Evolutionary conservation across 345 rosid species (phyloP).

Genomic region (Limnanthes douglasii): DNA sequence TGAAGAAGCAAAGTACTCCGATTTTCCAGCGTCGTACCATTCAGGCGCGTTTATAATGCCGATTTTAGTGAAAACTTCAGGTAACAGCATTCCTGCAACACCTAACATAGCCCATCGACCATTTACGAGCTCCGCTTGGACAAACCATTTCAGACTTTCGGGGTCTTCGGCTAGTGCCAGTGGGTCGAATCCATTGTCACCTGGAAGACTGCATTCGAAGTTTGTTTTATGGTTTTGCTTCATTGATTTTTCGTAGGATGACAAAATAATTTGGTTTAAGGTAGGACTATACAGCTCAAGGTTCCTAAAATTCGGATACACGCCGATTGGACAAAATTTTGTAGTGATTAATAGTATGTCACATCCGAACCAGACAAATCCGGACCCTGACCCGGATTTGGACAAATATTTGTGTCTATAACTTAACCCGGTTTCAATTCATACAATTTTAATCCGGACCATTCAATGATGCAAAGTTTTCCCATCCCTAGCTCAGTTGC

Average conservation of each 20-base stretch:
- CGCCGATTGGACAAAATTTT: too few relatives aligned
- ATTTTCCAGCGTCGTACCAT: slow-evolving; percentile 95
- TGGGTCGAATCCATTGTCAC: slow-evolving; percentile 96
- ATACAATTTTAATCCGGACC: too few relatives aligned
- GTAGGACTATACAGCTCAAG: too few relatives aligned
- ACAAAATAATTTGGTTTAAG: too few relatives aligned
- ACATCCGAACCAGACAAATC: not conserved
- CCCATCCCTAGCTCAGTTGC: not conserved
- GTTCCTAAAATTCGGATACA: too few relatives aligned
- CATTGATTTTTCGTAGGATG: too few relatives aligned
- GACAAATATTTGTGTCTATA: too few relatives aligned
- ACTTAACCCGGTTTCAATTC: too few relatives aligned
- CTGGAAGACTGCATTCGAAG: slow-evolving; percentile 56
- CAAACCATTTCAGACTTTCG: slow-evolving; percentile 75
- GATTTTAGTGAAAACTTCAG: slow-evolving; percentile 78
- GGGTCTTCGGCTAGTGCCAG: slow-evolving; percentile 91
- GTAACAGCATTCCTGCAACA: slow-evolving; percentile 82
- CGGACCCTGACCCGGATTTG: not conserved
- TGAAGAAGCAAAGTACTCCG: slow-evolving; percentile 79
- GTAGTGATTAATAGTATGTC: too few relatives aligned
- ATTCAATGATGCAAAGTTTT: too few relatives aligned
- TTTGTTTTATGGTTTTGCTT: too few relatives aligned
- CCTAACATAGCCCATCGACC: slow-evolving; percentile 96
- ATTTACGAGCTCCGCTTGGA: slow-evolving; percentile 93
- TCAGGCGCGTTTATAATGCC: slow-evolving; percentile 65